Percentiles rank a stretch among this genome's conserved stretches.
Conservation (phyloP, 2,329 filamentous ascomycete genomes). For the Didymellaceae sp. region DNA sequence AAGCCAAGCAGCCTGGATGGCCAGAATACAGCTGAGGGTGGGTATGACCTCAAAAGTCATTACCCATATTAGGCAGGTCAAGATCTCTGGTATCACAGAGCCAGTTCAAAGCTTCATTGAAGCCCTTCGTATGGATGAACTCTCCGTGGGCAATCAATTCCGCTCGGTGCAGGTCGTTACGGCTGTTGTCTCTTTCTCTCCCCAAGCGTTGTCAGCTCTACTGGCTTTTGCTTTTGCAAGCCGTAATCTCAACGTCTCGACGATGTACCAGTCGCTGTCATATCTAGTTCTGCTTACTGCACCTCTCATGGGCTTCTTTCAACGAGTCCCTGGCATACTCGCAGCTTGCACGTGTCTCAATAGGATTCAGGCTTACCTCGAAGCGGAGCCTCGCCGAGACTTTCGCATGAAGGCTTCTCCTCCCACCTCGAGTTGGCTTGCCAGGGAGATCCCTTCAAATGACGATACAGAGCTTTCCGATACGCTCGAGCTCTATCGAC, state of each 20-base stretch:
- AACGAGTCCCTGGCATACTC: background rate
- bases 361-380: constrained; percentile 2
- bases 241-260: background rate
- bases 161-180: background rate
- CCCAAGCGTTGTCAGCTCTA: background rate
- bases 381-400: constrained; percentile 1
- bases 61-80: constrained; percentile 49
- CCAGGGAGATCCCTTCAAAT: too few relatives aligned
- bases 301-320: background rate
- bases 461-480: background rate
- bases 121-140: constrained; percentile 44
- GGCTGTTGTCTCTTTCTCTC: background rate
- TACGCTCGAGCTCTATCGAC: background rate
- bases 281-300: constrained; percentile 2
- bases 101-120: constrained; percentile 44
- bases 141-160: constrained; percentile 19
- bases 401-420: constrained; percentile 2
- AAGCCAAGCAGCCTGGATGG: constrained; percentile 34
- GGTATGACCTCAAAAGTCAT: constrained; percentile 39
- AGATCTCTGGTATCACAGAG: constrained; percentile 47
- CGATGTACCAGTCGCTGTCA: constrained; percentile 7
- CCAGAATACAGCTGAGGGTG: constrained; percentile 33
- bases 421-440: too few relatives aligned
- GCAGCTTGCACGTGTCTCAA: constrained; percentile 1
- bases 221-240: constrained; percentile 1